Percentiles rank a stretch among this genome's conserved stretches.
Conservation (phyloP, 1,284 basidiomycete genomes). For the Ceratobasidium sp. region DNA sequence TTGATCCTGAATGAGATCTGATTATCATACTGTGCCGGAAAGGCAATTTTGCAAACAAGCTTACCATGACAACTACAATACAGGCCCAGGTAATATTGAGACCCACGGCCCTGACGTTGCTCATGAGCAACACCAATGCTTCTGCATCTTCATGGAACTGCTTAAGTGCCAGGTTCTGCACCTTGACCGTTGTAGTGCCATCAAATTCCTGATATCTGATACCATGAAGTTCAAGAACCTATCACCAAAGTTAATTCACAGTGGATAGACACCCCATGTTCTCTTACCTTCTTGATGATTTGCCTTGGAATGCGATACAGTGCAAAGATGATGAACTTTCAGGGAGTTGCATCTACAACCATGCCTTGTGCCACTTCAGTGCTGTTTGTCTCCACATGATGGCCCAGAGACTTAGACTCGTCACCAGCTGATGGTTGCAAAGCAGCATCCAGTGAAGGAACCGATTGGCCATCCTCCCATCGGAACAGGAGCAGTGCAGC, state of each 20-base stretch:
- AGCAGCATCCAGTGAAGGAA: not conserved
- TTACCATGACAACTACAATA: conserved; percentile 4
- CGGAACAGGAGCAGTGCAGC: not conserved
- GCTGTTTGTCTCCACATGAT: too few species aligned
- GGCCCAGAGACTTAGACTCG: too few species aligned
- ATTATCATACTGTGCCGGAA: too few species aligned
- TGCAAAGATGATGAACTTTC: conserved; percentile 7
- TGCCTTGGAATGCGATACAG: not conserved
- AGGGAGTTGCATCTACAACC: not conserved
- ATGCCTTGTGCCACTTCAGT: too few species aligned
- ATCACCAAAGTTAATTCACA: not conserved
- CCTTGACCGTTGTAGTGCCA: not conserved
- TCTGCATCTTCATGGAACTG: not conserved
- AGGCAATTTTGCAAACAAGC: too few species aligned
- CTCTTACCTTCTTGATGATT: not conserved
- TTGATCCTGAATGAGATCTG: not conserved
- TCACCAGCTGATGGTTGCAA: too few species aligned
- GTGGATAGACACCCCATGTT: not conserved
- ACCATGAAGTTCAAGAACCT: not conserved
- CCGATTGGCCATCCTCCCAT: not conserved
- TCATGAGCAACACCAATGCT: not conserved
- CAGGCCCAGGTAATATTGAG: conserved; percentile 3
- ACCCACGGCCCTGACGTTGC: not conserved
- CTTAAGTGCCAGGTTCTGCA: not conserved
- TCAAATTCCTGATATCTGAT: not conserved